These are phyloP conservation scores for Fusarium sp. DNA, from an alignment of 2,329 filamentous ascomycete genomes.

Conservation along the genomic window DNA sequence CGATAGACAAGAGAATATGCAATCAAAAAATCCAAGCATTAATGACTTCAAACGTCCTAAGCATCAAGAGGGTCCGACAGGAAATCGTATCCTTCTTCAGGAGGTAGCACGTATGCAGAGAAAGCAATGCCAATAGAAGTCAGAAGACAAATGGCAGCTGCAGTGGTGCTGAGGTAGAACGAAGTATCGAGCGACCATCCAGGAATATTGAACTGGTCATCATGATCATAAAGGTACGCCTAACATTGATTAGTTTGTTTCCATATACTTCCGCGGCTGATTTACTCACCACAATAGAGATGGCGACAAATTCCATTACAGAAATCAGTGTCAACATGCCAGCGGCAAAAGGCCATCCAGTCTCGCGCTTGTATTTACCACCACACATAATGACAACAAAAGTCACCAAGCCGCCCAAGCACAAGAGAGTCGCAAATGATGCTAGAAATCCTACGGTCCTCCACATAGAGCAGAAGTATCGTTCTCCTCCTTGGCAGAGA, in stretches of 20 bases:
- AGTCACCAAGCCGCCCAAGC: slow-evolving; percentile 82
- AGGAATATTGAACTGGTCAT: slow-evolving; percentile 81
- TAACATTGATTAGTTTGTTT: slow-evolving; percentile 52
- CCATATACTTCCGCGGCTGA: not conserved
- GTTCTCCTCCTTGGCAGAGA: slow-evolving; percentile 60
- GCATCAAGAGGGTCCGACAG: slow-evolving; percentile 66
- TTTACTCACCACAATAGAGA: slow-evolving; percentile 82
- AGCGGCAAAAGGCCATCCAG: slow-evolving; percentile 83
- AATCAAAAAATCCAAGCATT: not conserved
- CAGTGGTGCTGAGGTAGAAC: slow-evolving; percentile 77
- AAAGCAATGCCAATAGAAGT: slow-evolving; percentile 70
- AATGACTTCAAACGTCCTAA: slow-evolving; percentile 35
- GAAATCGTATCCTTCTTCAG: slow-evolving; percentile 88
- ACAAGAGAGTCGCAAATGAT: slow-evolving; percentile 83
- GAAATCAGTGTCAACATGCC: slow-evolving; percentile 74
- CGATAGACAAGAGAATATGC: not conserved
- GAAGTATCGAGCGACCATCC: slow-evolving; percentile 86
- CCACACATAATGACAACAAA: slow-evolving; percentile 83
- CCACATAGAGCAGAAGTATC: slow-evolving; percentile 93
- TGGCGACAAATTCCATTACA: slow-evolving; percentile 78
- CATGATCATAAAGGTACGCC: slow-evolving; percentile 86
- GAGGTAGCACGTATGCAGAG: slow-evolving; percentile 77
- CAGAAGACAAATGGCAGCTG: slow-evolving; percentile 65
- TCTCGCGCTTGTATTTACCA: slow-evolving; percentile 82
- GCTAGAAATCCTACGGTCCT: slow-evolving; percentile 88